Conservation (phyloP, 306 rosid species). For the Cicer yamashitae region DNA sequence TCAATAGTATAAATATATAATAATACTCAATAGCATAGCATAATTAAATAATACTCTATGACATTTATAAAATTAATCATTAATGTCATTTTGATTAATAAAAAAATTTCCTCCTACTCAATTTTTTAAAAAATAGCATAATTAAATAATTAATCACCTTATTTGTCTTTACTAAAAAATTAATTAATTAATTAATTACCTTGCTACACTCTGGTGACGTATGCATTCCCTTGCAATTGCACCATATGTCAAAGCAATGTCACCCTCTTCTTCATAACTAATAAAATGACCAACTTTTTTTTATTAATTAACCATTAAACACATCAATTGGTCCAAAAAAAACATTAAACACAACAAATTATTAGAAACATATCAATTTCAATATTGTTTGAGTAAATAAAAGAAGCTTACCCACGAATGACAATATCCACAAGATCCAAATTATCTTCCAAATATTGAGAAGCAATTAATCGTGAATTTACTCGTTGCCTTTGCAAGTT, state of each 20-base stretch:
- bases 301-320: background rate
- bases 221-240: conserved; percentile 85
- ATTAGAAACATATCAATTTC: background rate
- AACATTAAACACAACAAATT: background rate
- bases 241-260: conserved; percentile 81
- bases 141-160: no score
- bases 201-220: conserved; percentile 88
- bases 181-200: conserved; percentile 47
- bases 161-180: no score
- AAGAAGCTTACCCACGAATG: conserved; percentile 56
- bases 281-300: conserved; percentile 5
- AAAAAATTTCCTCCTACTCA: no score
- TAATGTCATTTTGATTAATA: no score
- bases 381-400: background rate
- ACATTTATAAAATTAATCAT: no score
- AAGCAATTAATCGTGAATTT: conserved; percentile 56
- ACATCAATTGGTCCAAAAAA: background rate
- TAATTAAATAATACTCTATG: no score
- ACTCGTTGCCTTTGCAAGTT: conserved; percentile 73
- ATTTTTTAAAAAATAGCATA: no score
- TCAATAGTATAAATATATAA: no score
- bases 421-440: conserved; percentile 63
- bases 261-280: conserved; percentile 70
- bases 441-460: conserved; percentile 62
- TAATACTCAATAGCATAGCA: no score